Base-by-base conservation (phyloP, 257 asterid species). In the Solanum habrochaites region DNA sequence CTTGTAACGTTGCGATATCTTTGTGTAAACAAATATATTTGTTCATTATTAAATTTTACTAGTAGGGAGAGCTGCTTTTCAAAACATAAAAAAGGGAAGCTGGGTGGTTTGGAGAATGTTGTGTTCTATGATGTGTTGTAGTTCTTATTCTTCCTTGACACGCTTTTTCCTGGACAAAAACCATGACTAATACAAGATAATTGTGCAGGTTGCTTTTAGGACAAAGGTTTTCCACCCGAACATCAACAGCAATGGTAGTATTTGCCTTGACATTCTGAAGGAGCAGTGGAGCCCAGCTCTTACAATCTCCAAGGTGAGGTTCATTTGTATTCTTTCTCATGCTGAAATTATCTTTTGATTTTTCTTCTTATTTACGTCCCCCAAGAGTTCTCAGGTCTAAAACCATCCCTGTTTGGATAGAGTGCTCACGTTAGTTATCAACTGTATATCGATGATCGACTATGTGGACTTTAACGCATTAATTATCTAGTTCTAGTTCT, bases 281-380 rank as follows among this genome's bases (percentile, higher is more conserved):
- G 93, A 91, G 56, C 93, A 91, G 78, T 91, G 93, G 93, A 91
- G 93, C 87, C 93, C 93, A 75, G 93, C 91, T 43, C 91, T 91
- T 72, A 91, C 93, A 15, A 89, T 91, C 82, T 91, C 93, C 69
- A 88, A 85, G 93, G 93, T 90, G 69, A 47, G 37, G 45, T 80
- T 49, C 29, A 27, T 4, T 45, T 78, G 66, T 78, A 37, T 21
- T 37, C n/a, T 10, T 45, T 18, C 40, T 10, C 66, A 45, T 45
- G 9, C 84, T 43, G 39, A 43, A 43, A 25, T 77, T 7, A 47
- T 27, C 64, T 47, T 80, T 29, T 18, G 42, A 45, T 80, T 80
- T 80, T 29, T 6, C 42, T 27, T 29, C 60, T 43, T 42, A 40
- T 21, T 74, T 74, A 39, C 32, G 12, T 5, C 32, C 52, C 52